These are phyloP conservation scores for Aleurites moluccanus DNA, from an alignment of 441 rosid species.

Conservation along the genomic window DNA sequence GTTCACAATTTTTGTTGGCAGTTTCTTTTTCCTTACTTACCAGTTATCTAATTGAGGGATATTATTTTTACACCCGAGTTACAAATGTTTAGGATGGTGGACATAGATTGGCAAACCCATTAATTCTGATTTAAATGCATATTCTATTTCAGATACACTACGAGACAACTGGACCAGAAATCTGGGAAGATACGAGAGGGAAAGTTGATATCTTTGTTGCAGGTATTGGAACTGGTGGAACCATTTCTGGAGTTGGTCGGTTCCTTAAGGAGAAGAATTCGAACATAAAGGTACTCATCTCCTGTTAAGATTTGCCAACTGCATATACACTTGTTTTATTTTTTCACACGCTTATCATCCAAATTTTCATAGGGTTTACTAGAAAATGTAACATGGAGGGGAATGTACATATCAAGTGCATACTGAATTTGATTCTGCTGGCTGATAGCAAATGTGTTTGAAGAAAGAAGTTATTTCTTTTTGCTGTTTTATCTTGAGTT, in stretches of 20 bases:
- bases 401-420: constrained; percentile 15
- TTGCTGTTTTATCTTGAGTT: not conserved
- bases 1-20: not conserved
- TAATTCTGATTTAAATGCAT: constrained; percentile 18
- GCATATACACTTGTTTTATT: not conserved
- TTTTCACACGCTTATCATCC: constrained; percentile 8
- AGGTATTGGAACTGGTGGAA: constrained; percentile 98
- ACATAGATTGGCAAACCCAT: not conserved
- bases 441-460: constrained; percentile 9
- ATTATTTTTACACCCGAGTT: not conserved
- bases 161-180: constrained; percentile 98
- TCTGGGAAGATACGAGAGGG: constrained; percentile 95
- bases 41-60: not conserved
- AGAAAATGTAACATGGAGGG: constrained; percentile 5
- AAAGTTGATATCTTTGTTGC: constrained; percentile 88
- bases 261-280: constrained; percentile 88
- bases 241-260: constrained; percentile 79
- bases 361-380: constrained; percentile 1
- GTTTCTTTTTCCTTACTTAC: not conserved
- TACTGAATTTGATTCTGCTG: constrained; percentile 10
- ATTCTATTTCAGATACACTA: constrained; percentile 67
- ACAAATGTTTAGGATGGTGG: not conserved
- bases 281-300: constrained; percentile 60
- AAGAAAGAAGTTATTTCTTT: constrained; percentile 15
- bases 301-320: constrained; percentile 8